Evolutionary conservation across 2,329 filamentous ascomycete genomes (phyloP).

Genomic region (Thielaviopsis punctulata): DNA sequence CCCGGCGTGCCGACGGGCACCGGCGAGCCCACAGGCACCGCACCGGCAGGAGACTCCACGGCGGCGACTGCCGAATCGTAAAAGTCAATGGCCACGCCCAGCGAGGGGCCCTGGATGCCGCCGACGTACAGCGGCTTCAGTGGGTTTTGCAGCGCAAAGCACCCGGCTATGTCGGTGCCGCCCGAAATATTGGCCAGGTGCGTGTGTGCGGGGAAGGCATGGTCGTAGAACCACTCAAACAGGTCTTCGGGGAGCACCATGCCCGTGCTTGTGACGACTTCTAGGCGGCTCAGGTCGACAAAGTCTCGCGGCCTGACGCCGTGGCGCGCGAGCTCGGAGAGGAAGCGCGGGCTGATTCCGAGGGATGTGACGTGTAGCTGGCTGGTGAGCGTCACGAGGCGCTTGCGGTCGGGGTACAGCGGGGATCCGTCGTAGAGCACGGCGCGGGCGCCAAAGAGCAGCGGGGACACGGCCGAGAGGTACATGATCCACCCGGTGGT

Average conservation of each 20-base stretch:
- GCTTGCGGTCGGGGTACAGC: constrained; percentile 49
- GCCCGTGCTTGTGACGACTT: constrained; percentile 52
- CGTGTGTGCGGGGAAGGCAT: constrained; percentile 46
- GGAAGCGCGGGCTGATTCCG: constrained; percentile 60
- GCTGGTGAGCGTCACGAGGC: constrained; percentile 44
- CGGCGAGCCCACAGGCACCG: constrained; percentile 24
- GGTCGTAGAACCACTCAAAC: constrained; percentile 65
- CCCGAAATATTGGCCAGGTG: constrained; percentile 61
- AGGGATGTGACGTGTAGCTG: constrained; percentile 53
- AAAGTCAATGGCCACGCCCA: constrained; percentile 34
- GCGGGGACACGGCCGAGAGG: constrained; percentile 37
- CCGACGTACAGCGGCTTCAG: constrained; percentile 47
- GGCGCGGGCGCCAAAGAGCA: constrained; percentile 42
- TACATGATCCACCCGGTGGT: constrained; percentile 88
- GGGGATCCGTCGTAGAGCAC: constrained; percentile 75
- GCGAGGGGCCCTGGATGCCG: constrained; percentile 31
- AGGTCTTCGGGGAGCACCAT: constrained; percentile 65
- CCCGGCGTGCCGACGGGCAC: constrained; percentile 46
- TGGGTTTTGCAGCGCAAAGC: constrained; percentile 48
- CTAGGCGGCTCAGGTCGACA: constrained; percentile 43
- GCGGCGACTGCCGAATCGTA: constrained; percentile 45
- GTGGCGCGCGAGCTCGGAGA: constrained; percentile 53
- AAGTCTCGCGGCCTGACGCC: constrained; percentile 43
- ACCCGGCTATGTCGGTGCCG: constrained; percentile 56
- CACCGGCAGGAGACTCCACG: background rate